phyloP scores from a whole-genome alignment of 164 flowering plant genomes.

The Vitis amurensis region DNA sequence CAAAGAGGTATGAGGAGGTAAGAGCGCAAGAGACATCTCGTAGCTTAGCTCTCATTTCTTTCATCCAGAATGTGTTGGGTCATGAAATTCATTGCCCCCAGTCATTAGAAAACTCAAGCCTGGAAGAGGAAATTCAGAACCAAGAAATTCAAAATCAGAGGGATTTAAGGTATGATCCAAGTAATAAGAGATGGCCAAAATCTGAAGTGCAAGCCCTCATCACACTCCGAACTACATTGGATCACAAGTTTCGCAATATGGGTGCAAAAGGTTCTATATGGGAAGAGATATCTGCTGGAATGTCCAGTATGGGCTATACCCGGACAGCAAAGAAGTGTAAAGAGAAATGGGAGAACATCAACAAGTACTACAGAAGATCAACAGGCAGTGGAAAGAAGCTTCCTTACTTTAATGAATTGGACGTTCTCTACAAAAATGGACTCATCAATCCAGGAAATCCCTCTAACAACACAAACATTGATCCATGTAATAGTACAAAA shows the following conservation, averaged over 20 bases:
- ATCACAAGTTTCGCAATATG: slow-evolving; percentile 27
- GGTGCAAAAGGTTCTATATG: slow-evolving; percentile 41
- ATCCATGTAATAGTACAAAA: slow-evolving; percentile 2
- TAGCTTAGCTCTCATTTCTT: slow-evolving; percentile 43
- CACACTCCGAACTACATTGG: slow-evolving; percentile 35
- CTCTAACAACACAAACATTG: not conserved
- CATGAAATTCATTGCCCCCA: slow-evolving; percentile 28
- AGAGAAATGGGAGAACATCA: slow-evolving; percentile 67
- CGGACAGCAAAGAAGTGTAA: slow-evolving; percentile 54
- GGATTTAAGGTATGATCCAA: slow-evolving; percentile 21
- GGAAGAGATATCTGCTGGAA: slow-evolving; percentile 47
- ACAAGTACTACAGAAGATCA: slow-evolving; percentile 45
- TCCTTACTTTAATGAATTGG: slow-evolving; percentile 43
- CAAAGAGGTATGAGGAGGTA: slow-evolving; percentile 33
- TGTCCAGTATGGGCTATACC: slow-evolving; percentile 41
- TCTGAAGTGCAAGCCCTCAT: slow-evolving; percentile 57
- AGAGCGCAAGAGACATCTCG: slow-evolving; percentile 53
- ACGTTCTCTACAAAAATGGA: slow-evolving; percentile 32
- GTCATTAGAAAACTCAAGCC: slow-evolving; percentile 8
- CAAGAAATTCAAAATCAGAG: slow-evolving; percentile 9
- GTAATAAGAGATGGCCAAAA: slow-evolving; percentile 46
- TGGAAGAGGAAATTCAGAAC: slow-evolving; percentile 20
- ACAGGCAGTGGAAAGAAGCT: slow-evolving; percentile 30
- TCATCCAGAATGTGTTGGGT: slow-evolving; percentile 35
- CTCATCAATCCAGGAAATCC: slow-evolving; percentile 16